These are phyloP conservation scores for Phytopythium chamaehyphon DNA, from an alignment of 352 stramenopile genomes.

Conservation along the genomic window DNA sequence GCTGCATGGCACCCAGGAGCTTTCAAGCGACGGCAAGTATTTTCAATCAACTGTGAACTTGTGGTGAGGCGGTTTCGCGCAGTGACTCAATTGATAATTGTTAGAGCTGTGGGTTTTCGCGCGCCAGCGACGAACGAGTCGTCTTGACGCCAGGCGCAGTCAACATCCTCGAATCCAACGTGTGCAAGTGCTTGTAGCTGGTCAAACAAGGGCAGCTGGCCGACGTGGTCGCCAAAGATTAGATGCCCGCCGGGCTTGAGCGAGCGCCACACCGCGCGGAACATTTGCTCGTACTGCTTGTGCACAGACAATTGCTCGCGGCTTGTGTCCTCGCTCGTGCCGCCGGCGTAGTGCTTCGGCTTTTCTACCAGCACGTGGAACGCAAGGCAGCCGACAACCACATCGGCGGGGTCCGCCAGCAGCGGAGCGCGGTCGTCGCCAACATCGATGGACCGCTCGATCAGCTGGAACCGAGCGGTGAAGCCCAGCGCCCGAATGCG, in stretches of 20 bases:
- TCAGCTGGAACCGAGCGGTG: conserved; percentile 15
- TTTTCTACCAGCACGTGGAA: conserved; percentile 64
- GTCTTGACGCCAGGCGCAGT: conserved; percentile 67
- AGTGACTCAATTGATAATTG: not conserved
- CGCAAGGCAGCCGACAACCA: conserved; percentile 61
- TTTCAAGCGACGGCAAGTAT: not conserved
- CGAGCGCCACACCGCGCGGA: conserved; percentile 44
- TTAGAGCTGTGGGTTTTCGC: conserved; percentile 20
- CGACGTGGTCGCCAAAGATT: conserved; percentile 71
- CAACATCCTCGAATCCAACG: conserved; percentile 67
- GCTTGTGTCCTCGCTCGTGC: not conserved
- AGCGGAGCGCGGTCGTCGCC: conserved; percentile 18
- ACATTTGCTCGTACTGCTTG: conserved; percentile 46
- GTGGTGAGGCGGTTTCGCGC: not conserved
- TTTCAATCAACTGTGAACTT: not conserved
- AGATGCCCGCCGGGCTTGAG: conserved; percentile 61
- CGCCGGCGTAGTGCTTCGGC: conserved; percentile 38
- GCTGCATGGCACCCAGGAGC: not conserved
- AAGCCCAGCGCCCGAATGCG: conserved; percentile 18
- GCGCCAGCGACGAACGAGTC: conserved; percentile 74
- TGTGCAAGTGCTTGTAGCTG: conserved; percentile 54
- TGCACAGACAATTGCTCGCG: conserved; percentile 10
- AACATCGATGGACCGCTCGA: conserved; percentile 10
- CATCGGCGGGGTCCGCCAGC: conserved; percentile 29
- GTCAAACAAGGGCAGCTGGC: conserved; percentile 53